These are phyloP conservation scores for Colletotrichum echinochloae DNA, from an alignment of 2,329 filamentous ascomycete species.

Conservation along the genomic window DNA sequence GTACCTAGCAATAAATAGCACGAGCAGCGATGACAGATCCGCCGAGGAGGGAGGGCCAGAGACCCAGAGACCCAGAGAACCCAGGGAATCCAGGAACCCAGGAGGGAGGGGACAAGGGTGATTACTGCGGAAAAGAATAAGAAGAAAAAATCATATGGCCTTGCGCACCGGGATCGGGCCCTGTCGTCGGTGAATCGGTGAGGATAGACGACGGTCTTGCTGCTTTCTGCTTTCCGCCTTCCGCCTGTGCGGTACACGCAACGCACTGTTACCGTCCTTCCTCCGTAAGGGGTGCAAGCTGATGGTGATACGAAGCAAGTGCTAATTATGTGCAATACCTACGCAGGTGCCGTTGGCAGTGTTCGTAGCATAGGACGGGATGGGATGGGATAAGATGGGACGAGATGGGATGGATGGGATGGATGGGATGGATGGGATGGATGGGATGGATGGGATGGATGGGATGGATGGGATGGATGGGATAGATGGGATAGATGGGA, in stretches of 20 bases:
- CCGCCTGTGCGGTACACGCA: background rate
- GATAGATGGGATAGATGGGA: background rate
- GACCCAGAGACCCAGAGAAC: too few relatives aligned
- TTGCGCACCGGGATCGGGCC: slow-evolving; percentile 10
- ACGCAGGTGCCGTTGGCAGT: background rate
- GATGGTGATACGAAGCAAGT: slow-evolving; percentile 18
- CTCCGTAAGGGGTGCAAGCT: background rate
- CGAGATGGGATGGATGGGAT: slow-evolving; percentile 3
- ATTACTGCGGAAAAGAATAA: background rate
- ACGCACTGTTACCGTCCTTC: background rate
- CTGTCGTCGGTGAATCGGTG: slow-evolving; percentile 21
- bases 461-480: background rate
- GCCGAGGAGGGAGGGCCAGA: background rate
- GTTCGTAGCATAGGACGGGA: background rate
- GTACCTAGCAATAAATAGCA: background rate
- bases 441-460: slow-evolving; percentile 1
- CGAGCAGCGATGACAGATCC: slow-evolving; percentile 23
- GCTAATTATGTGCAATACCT: too few relatives aligned
- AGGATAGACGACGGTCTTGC: background rate
- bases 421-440: background rate
- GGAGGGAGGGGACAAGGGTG: slow-evolving; percentile 9
- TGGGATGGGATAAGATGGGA: slow-evolving; percentile 14
- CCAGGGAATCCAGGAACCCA: background rate
- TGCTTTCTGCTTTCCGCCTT: slow-evolving; percentile 9
- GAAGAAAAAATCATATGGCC: slow-evolving; percentile 17